phyloP scores from a whole-genome alignment of 1,284 basidiomycete genomes.

The Fomes fomentarius region DNA sequence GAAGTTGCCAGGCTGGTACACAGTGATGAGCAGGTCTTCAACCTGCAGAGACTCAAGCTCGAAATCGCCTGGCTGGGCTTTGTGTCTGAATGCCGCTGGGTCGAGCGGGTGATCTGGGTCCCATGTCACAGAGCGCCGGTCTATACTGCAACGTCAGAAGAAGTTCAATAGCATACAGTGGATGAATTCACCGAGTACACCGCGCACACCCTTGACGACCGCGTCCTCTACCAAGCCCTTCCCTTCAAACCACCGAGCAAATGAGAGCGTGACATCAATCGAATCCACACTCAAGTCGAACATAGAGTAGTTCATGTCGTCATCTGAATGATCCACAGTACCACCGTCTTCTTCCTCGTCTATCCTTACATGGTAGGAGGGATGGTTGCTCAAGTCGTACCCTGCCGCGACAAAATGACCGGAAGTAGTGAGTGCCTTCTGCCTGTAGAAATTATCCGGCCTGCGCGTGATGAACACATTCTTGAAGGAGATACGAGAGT shows the following conservation, averaged over 20 bases:
- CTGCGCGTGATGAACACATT: slow-evolving; percentile 94
- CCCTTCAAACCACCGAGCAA: slow-evolving; percentile 94
- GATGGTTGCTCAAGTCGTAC: slow-evolving; percentile 77
- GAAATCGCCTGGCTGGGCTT: slow-evolving; percentile 82
- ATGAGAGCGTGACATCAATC: slow-evolving; percentile 94
- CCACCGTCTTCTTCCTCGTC: slow-evolving; percentile 49
- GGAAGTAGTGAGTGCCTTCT: slow-evolving; percentile 27
- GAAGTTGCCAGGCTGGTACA: slow-evolving; percentile 93
- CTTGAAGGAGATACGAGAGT: slow-evolving; percentile 94
- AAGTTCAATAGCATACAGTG: slow-evolving; percentile 31
- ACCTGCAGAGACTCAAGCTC: slow-evolving; percentile 89
- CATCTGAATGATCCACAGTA: slow-evolving; percentile 34
- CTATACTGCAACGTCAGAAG: slow-evolving; percentile 42
- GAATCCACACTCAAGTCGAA: slow-evolving; percentile 93
- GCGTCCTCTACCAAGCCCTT: slow-evolving; percentile 93
- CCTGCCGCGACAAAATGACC: slow-evolving; percentile 63
- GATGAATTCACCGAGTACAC: slow-evolving; percentile 93
- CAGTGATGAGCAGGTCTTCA: slow-evolving; percentile 93
- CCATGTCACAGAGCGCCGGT: slow-evolving; percentile 89
- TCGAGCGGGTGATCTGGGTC: slow-evolving; percentile 80
- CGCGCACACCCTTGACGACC: slow-evolving; percentile 91
- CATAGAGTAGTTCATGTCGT: slow-evolving; percentile 79
- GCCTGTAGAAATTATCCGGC: slow-evolving; percentile 40
- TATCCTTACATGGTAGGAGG: slow-evolving; percentile 60
- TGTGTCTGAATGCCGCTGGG: slow-evolving; percentile 82